Evolutionary conservation across 2,329 filamentous ascomycete genomes (phyloP).

Genomic region (Cladophialophora chaetospira): DNA sequence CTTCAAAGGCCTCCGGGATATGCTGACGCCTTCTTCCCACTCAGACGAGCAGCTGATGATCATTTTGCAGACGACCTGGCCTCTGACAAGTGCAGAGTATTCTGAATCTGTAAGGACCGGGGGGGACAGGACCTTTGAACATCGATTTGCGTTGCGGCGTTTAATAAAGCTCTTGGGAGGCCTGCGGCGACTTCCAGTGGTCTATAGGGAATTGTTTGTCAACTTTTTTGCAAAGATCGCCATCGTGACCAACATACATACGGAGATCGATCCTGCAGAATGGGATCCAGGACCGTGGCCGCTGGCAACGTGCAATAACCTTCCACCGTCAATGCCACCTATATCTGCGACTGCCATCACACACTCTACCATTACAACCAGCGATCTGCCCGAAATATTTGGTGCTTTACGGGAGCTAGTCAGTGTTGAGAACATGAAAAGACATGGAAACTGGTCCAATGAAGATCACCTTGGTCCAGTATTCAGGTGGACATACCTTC

Average conservation of each 20-base stretch:
- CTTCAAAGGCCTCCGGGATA: conserved; percentile 1
- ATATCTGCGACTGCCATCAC: neutral
- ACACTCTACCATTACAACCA: neutral
- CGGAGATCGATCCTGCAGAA: conserved; percentile 6
- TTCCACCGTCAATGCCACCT: neutral
- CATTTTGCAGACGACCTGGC: conserved; percentile 8
- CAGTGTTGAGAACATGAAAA: conserved; percentile 1
- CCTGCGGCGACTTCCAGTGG: neutral
- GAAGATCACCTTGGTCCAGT: conserved; percentile 8
- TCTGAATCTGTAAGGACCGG: conserved; percentile 5
- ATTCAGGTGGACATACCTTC: conserved; percentile 6
- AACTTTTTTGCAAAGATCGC: conserved; percentile 8
- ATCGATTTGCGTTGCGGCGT: neutral
- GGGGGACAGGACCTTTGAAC: neutral
- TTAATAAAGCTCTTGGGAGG: neutral
- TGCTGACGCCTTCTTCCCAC: conserved; percentile 1
- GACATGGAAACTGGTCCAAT: neutral
- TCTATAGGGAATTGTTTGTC: conserved; percentile 7
- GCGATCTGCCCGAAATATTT: neutral
- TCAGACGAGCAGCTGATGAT: conserved; percentile 5
- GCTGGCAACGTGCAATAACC: neutral
- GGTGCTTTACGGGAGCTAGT: neutral
- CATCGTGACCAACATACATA: neutral
- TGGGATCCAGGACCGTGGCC: conserved; percentile 11
- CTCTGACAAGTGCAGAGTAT: conserved; percentile 7